Conservation (phyloP, 78 protist genomes). For the Speleostelium caveatum region DNA sequence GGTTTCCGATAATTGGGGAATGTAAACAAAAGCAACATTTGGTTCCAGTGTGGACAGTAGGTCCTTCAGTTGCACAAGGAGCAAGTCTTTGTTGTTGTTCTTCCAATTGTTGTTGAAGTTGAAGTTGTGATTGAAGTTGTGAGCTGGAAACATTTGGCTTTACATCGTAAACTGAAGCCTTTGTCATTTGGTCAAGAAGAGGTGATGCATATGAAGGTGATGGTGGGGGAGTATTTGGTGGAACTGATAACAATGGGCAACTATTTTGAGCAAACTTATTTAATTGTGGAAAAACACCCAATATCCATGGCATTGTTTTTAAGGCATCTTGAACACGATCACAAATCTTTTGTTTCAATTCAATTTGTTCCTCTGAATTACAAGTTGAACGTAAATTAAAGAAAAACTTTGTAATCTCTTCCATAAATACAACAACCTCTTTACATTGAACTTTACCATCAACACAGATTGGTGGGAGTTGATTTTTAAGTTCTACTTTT, state of each 20-base stretch:
- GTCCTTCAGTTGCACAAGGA: conserved; percentile 19
- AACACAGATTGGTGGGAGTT: not conserved
- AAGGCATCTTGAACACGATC: conserved; percentile 21
- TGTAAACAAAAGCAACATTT: conserved; percentile 40
- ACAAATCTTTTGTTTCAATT: conserved; percentile 35
- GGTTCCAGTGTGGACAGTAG: conserved; percentile 54
- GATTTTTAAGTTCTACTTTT: not conserved
- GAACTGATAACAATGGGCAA: conserved; percentile 27
- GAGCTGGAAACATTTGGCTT: conserved; percentile 6
- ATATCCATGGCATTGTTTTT: conserved; percentile 50
- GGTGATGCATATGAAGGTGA: conserved; percentile 59
- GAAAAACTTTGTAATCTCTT: conserved; percentile 34
- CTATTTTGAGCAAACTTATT: conserved; percentile 21
- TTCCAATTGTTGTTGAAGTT: conserved; percentile 13
- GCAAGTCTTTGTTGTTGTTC: not conserved
- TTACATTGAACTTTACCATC: conserved; percentile 13
- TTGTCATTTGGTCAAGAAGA: not conserved
- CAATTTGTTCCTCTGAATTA: conserved; percentile 9
- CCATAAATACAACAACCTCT: conserved; percentile 21
- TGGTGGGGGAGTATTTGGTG: conserved; percentile 79
- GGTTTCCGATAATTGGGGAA: conserved; percentile 59
- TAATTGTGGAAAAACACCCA: conserved; percentile 57
- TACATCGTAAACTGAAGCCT: conserved; percentile 23
- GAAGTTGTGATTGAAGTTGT: conserved; percentile 42
- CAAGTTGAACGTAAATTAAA: conserved; percentile 5